Percentiles rank a stretch among this genome's conserved stretches.
Evolutionary conservation across 2,329 filamentous ascomycete genomes (phyloP).

Genomic region (Penicillium sp.): DNA sequence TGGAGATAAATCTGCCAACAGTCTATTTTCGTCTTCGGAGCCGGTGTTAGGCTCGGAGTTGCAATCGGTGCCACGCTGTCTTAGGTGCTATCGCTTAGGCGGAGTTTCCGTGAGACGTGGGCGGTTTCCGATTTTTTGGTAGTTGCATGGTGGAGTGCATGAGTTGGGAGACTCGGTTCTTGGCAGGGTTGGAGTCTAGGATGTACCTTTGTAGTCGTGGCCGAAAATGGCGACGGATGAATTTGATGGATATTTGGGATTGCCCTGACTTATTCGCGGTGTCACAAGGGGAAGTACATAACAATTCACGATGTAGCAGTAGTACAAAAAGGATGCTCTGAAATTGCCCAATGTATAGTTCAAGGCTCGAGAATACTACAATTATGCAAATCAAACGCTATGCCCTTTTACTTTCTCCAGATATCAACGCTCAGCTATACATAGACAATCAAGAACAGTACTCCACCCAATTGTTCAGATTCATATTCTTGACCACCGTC

Average conservation of each 20-base stretch:
- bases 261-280: neutral
- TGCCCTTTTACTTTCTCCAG: neutral
- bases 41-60: neutral
- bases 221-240: neutral
- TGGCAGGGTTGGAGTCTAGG: neutral
- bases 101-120: neutral
- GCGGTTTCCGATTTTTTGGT: neutral
- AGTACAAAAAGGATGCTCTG: no score
- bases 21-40: neutral
- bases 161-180: neutral
- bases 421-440: neutral
- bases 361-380: neutral
- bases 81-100: neutral
- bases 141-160: neutral
- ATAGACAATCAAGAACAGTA: conserved; percentile 42
- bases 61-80: neutral
- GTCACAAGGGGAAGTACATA: neutral
- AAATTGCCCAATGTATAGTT: neutral
- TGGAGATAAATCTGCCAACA: neutral
- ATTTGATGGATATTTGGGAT: neutral
- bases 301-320: no score
- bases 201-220: neutral
- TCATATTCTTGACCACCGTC: conserved; percentile 61
- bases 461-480: conserved; percentile 59
- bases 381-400: neutral